phyloP scores from a whole-genome alignment of 441 rosid genomes.

The Melastoma candidum region DNA sequence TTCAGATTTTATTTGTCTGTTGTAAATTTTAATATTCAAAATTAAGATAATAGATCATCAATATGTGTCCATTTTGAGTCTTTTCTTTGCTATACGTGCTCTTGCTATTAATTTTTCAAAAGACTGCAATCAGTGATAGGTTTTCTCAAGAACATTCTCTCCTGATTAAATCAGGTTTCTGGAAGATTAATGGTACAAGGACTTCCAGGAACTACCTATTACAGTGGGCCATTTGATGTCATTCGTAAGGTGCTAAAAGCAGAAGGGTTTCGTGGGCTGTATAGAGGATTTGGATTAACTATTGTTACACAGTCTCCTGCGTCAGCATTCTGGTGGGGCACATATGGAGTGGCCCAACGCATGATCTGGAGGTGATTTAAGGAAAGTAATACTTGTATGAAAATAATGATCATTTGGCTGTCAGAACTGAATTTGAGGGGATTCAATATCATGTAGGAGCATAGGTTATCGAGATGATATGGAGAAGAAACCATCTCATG shows the following conservation, averaged over 20 bases:
- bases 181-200: slow-evolving; percentile 66
- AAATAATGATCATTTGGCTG: too few relatives aligned
- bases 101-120: too few relatives aligned
- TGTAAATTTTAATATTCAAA: too few relatives aligned
- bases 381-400: background rate
- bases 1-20: too few relatives aligned
- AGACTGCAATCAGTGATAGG: too few relatives aligned
- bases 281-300: slow-evolving; percentile 58
- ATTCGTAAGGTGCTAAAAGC: slow-evolving; percentile 27
- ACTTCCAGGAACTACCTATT: slow-evolving; percentile 35
- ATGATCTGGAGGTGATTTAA: slow-evolving; percentile 44
- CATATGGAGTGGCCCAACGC: slow-evolving; percentile 52
- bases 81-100: too few relatives aligned
- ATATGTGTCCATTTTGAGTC: too few relatives aligned
- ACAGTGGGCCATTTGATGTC: slow-evolving; percentile 41
- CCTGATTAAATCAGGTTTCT: slow-evolving; percentile 22
- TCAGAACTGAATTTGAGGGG: too few relatives aligned
- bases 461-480: slow-evolving; percentile 36
- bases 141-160: background rate
- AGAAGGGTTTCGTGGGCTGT: slow-evolving; percentile 52
- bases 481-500: slow-evolving; percentile 51
- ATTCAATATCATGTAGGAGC: slow-evolving; percentile 25
- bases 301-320: slow-evolving; percentile 46
- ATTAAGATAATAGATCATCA: too few relatives aligned
- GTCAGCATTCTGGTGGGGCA: slow-evolving; percentile 73